phyloP scores from a whole-genome alignment of 768 basidiomycete species.

The Mycena indigotica region DNA sequence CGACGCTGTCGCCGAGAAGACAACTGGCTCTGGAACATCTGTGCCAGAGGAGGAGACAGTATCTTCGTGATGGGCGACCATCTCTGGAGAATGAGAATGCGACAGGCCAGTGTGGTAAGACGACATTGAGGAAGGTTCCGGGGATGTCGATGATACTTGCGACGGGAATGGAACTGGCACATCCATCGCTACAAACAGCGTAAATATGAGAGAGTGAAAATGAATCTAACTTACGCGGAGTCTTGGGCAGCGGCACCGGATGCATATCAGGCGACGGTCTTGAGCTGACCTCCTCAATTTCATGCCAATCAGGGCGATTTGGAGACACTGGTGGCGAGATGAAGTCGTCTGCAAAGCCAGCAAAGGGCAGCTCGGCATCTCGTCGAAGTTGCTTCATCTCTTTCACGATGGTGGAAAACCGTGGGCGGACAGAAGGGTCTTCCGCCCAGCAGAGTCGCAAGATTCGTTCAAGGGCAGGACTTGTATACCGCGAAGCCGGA shows the following conservation, averaged over 20 bases:
- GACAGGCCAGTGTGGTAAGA: constrained; percentile 29
- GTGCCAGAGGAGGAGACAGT: constrained; percentile 35
- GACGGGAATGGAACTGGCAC: constrained; percentile 13
- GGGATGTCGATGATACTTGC: constrained; percentile 1
- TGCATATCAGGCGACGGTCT: constrained; percentile 43
- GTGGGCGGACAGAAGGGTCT: constrained; percentile 50
- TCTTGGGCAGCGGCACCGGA: constrained; percentile 32
- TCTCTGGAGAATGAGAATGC: constrained; percentile 19
- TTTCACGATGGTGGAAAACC: constrained; percentile 51
- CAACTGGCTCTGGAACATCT: constrained; percentile 40
- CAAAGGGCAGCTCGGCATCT: constrained; percentile 29
- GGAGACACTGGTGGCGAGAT: constrained; percentile 30
- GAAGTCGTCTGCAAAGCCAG: constrained; percentile 32
- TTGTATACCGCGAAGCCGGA: constrained; percentile 39
- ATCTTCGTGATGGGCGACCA: constrained; percentile 33
- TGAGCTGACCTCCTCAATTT: constrained; percentile 9
- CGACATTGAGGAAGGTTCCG: constrained; percentile 14
- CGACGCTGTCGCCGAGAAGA: constrained; percentile 36
- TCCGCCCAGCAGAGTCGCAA: constrained; percentile 59
- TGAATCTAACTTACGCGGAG: constrained; percentile 25
- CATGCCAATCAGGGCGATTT: constrained; percentile 14
- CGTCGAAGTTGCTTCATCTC: constrained; percentile 48
- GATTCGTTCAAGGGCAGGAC: constrained; percentile 41
- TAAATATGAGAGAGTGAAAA: neutral
- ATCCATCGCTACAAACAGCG: constrained; percentile 13